Evolutionary conservation across 2,329 filamentous ascomycete species (phyloP).

Genomic region (Ophiostoma perfectum): DNA sequence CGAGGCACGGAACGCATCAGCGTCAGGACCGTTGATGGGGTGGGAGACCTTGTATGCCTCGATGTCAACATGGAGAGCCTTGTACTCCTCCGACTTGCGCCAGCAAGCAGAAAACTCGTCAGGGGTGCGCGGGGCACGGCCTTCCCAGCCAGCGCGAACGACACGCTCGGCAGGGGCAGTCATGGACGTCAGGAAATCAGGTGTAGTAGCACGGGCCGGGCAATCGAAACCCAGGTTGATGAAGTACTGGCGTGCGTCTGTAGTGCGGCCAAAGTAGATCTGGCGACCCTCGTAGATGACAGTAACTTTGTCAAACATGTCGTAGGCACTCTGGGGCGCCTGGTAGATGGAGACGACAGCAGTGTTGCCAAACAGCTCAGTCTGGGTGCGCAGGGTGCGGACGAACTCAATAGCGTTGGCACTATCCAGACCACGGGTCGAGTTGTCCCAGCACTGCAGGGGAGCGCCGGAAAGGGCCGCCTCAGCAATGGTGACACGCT

Average conservation of each 20-base stretch:
- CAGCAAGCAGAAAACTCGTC: constrained; percentile 57
- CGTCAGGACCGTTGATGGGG: constrained; percentile 52
- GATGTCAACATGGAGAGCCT: constrained; percentile 49
- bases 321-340: constrained; percentile 59
- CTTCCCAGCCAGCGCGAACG: constrained; percentile 52
- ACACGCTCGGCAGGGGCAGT: constrained; percentile 55
- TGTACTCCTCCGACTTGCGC: constrained; percentile 50
- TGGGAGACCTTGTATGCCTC: constrained; percentile 50
- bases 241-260: constrained; percentile 60
- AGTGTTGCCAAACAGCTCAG: constrained; percentile 61
- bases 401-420: constrained; percentile 72
- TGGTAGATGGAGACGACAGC: constrained; percentile 71
- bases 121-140: constrained; percentile 52
- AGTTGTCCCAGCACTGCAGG: constrained; percentile 66
- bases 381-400: constrained; percentile 62
- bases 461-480: constrained; percentile 54
- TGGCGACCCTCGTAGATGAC: constrained; percentile 57
- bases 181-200: constrained; percentile 68
- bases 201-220: constrained; percentile 60
- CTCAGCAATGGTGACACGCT: constrained; percentile 60
- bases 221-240: constrained; percentile 62
- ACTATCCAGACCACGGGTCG: constrained; percentile 66
- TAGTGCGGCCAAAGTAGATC: constrained; percentile 58
- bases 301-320: constrained; percentile 55
- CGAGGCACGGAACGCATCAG: constrained; percentile 51